A percentile compares a stretch with the other conserved stretches of the same genome.
These are phyloP conservation scores for Diaporthe helianthi DNA, from an alignment of 2,329 filamentous ascomycete genomes.

Conservation along the genomic window DNA sequence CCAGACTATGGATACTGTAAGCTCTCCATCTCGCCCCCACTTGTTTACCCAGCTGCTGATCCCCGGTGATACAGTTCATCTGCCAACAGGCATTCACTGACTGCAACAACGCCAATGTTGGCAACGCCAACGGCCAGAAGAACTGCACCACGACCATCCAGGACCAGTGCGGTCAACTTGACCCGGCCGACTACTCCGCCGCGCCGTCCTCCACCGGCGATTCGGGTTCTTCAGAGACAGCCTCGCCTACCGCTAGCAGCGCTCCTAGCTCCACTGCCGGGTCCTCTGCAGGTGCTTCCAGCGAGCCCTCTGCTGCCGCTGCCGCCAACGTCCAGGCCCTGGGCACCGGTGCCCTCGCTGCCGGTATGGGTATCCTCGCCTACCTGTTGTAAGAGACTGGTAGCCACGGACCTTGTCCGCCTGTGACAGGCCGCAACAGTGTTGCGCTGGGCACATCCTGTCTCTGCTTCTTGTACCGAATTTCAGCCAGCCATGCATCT, in stretches of 20 bases:
- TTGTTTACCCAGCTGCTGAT: slow-evolving; percentile 33
- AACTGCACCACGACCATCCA: slow-evolving; percentile 57
- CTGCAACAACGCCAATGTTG: slow-evolving; percentile 54
- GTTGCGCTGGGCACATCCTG: slow-evolving; percentile 27
- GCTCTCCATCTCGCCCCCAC: slow-evolving; percentile 30
- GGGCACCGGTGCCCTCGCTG: slow-evolving; percentile 55
- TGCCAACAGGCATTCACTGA: slow-evolving; percentile 56
- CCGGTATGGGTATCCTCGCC: slow-evolving; percentile 60
- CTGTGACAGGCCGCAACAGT: slow-evolving; percentile 12
- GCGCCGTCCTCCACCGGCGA: slow-evolving; percentile 36
- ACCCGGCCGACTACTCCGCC: slow-evolving; percentile 43
- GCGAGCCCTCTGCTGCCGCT: slow-evolving; percentile 38
- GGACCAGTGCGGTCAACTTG: slow-evolving; percentile 55
- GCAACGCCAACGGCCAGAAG: slow-evolving; percentile 51
- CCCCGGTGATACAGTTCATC: slow-evolving; percentile 50
- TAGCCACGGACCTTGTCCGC: slow-evolving; percentile 1
- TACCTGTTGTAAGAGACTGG: slow-evolving; percentile 53
- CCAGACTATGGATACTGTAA: slow-evolving; percentile 57
- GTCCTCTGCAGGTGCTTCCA: slow-evolving; percentile 35
- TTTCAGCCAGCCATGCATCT: slow-evolving; percentile 31
- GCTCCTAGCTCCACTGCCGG: slow-evolving; percentile 28
- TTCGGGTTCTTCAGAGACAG: slow-evolving; percentile 31
- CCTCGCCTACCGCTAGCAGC: slow-evolving; percentile 29
- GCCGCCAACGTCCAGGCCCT: slow-evolving; percentile 44
- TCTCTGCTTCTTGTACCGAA: slow-evolving; percentile 36